Base-by-base conservation (phyloP, 495 filamentous ascomycete species). In the Annulohypoxylon stygium region DNA sequence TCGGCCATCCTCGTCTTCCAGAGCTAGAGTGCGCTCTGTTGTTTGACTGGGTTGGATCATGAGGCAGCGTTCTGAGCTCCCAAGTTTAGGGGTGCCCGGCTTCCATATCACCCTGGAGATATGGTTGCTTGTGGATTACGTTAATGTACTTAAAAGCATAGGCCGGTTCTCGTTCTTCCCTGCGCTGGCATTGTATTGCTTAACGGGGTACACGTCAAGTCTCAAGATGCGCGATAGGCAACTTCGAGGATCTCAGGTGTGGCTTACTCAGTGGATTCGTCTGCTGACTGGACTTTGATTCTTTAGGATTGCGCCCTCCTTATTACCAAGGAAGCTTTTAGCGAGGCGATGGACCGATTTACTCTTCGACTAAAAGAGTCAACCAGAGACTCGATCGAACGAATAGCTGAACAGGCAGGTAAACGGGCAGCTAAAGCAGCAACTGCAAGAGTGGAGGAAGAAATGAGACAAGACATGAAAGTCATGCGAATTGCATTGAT, bases 1-100 rank as follows among this genome's bases (percentile, higher is more conserved):
- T 67, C 64, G 64, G 53, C 36, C 53, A 59, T 48, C 63, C 50
- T 66, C 53, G 63, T 66, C 63, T 18, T 48, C 16, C 62, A 45
- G n/a, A 47, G 36, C 63, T n/a, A 66, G 12, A 66, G 63, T 58
- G 39, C 14, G 63, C 51, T 47, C 37, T 58, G 63, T 37, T 58
- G 37, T 65, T 34, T 3, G 62, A 65, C 50, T n/a, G 37, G 50
- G 62, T 65, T 65, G 50, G 36, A 16, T 55, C 62, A 43, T 34
- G 50, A 33, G 39, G 54, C 11, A 64, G 41, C 30, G 61, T 54
- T 47, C 37, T 41, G 61, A 64, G 61, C 61, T 53, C 47, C 61
- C 61, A 33, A 26, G 33, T 14, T 2, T 9, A 33, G 61, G 33
- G 47, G 36, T 54, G 61, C 61, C 47, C 61, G 48, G 61, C 61